Evolutionary conservation across 164 flowering plant species (phyloP).

Genomic region (Piper longum): DNA sequence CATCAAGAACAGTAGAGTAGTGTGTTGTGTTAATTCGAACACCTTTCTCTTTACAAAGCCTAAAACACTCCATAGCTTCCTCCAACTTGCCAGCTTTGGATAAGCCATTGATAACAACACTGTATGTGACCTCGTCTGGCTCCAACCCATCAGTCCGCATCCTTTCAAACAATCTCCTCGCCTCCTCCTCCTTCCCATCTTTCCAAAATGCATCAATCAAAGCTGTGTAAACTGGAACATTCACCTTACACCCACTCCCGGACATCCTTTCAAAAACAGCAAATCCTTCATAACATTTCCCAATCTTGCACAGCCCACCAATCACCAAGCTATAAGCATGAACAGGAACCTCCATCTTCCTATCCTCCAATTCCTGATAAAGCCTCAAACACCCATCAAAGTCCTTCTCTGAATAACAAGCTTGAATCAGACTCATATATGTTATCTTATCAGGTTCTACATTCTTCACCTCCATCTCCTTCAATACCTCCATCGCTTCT

Average conservation of each 20-base stretch:
- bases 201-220: slow-evolving; percentile 65
- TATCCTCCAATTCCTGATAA: slow-evolving; percentile 84
- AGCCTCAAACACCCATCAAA: slow-evolving; percentile 53
- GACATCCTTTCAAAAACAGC: slow-evolving; percentile 53
- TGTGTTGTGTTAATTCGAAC: slow-evolving; percentile 45
- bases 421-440: slow-evolving; percentile 65
- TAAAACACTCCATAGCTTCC: slow-evolving; percentile 51
- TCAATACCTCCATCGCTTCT: slow-evolving; percentile 51
- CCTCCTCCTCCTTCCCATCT: slow-evolving; percentile 41
- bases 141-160: slow-evolving; percentile 68
- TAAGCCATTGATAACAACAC: slow-evolving; percentile 55
- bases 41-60: slow-evolving; percentile 29
- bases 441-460: slow-evolving; percentile 68
- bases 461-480: slow-evolving; percentile 48
- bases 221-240: slow-evolving; percentile 75
- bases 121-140: slow-evolving; percentile 76
- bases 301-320: slow-evolving; percentile 63
- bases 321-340: slow-evolving; percentile 88
- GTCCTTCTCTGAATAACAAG: slow-evolving; percentile 46
- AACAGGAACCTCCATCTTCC: slow-evolving; percentile 52
- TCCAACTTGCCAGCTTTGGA: slow-evolving; percentile 70
- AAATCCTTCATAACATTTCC: slow-evolving; percentile 50
- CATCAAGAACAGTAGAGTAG: slow-evolving; percentile 78
- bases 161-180: slow-evolving; percentile 47
- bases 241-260: slow-evolving; percentile 34